phyloP scores from a whole-genome alignment of 768 basidiomycete species.

The Pleurotus tuoliensis region DNA sequence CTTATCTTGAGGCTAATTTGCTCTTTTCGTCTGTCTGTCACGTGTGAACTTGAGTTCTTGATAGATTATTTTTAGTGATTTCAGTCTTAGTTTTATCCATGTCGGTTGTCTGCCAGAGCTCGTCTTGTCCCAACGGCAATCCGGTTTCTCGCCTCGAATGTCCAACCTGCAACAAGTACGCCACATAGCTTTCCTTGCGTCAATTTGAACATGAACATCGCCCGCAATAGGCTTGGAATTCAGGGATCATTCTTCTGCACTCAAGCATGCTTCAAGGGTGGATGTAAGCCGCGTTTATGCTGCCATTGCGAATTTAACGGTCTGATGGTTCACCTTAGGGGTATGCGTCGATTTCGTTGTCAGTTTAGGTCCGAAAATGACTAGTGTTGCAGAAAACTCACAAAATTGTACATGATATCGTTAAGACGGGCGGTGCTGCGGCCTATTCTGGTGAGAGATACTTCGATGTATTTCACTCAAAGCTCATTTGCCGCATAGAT shows the following conservation, averaged over 20 bases:
- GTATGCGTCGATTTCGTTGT: conserved; percentile 15
- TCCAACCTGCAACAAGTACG: conserved; percentile 88
- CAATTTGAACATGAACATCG: neutral
- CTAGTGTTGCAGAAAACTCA: conserved; percentile 63
- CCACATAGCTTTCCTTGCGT: conserved; percentile 19
- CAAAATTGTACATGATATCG: conserved; percentile 71
- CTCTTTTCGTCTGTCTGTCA: neutral
- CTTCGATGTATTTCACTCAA: neutral
- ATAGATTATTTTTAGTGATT: neutral
- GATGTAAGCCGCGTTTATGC: conserved; percentile 56
- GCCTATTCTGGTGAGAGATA: neutral
- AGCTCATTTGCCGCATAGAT: conserved; percentile 35
- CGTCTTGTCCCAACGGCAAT: conserved; percentile 71
- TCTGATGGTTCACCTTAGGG: conserved; percentile 14
- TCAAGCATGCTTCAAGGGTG: conserved; percentile 94
- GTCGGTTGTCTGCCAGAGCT: conserved; percentile 59
- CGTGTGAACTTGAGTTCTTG: neutral
- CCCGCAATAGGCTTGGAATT: conserved; percentile 60
- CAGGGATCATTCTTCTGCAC: conserved; percentile 87
- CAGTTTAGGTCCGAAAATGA: conserved; percentile 3
- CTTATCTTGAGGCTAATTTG: conserved; percentile 4
- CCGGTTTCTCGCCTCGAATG: conserved; percentile 87
- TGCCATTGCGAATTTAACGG: neutral
- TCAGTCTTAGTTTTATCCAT: neutral
- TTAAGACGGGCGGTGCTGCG: conserved; percentile 6